These are phyloP conservation scores for Starmerella bombi DNA, from an alignment of 805 yeast species.

Conservation along the genomic window DNA sequence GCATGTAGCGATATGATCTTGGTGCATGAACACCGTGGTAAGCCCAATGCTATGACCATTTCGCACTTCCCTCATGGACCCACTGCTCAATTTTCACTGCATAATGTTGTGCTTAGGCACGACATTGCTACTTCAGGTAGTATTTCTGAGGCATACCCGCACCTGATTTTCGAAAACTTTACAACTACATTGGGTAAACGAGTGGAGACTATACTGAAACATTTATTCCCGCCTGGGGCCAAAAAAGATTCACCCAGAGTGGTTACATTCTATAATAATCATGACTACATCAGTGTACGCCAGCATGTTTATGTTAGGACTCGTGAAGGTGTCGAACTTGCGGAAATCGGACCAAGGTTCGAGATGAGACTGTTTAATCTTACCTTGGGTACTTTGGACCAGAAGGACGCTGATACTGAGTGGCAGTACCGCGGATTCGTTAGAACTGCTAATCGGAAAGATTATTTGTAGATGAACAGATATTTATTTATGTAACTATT, in stretches of 20 bases:
- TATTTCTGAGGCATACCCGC: constrained; percentile 86
- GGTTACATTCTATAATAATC: constrained; percentile 80
- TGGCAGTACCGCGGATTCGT: constrained; percentile 91
- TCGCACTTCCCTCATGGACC: constrained; percentile 98
- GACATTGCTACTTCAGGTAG: constrained; percentile 78
- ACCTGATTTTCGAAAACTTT: constrained; percentile 83
- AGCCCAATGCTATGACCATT: constrained; percentile 83
- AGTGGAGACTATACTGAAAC: constrained; percentile 66
- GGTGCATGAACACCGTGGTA: constrained; percentile 95
- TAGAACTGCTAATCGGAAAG: constrained; percentile 90
- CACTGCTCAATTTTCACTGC: constrained; percentile 83
- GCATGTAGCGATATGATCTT: constrained; percentile 75
- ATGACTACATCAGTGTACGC: constrained; percentile 85
- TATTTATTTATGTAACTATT: not conserved
- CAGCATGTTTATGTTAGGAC: constrained; percentile 91
- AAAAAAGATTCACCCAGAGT: constrained; percentile 81
- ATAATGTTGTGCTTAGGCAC: constrained; percentile 87
- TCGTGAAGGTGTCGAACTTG: constrained; percentile 74
- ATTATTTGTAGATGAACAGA: constrained; percentile 41
- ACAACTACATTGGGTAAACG: constrained; percentile 69
- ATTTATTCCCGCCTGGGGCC: constrained; percentile 93
- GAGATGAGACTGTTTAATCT: constrained; percentile 90
- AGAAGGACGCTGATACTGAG: constrained; percentile 94
- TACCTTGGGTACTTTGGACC: constrained; percentile 79
- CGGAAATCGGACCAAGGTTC: constrained; percentile 97